Conservation (phyloP, 306 rosid species). For the Malus sylvestris region DNA sequence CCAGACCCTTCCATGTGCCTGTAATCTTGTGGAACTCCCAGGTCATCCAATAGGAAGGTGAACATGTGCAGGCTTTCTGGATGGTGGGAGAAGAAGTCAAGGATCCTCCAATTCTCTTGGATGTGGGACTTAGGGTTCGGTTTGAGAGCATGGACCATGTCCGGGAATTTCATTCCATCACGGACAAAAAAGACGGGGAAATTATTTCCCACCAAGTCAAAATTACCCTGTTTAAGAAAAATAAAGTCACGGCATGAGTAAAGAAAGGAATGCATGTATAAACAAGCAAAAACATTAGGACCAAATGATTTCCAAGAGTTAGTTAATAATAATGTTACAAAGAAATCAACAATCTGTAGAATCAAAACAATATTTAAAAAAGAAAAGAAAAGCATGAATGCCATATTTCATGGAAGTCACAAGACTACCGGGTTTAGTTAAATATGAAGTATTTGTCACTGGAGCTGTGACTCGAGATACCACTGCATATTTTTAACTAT, state of each 20-base stretch:
- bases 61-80: conserved; percentile 94
- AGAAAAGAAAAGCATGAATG: not conserved
- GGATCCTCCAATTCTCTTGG: conserved; percentile 87
- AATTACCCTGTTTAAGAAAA: conserved; percentile 66
- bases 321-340: not conserved
- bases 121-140: conserved; percentile 93
- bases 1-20: conserved; percentile 97
- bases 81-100: conserved; percentile 87
- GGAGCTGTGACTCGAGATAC: not conserved
- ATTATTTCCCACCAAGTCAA: conserved; percentile 88
- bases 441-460: not conserved
- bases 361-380: not conserved
- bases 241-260: not conserved
- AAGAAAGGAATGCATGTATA: not conserved
- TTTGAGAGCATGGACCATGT: conserved; percentile 86
- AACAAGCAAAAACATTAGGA: not conserved
- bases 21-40: conserved; percentile 84
- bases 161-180: conserved; percentile 91
- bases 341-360: not conserved
- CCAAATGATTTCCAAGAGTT: no score
- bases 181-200: conserved; percentile 80
- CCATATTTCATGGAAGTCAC: not conserved
- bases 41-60: conserved; percentile 69
- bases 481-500: not conserved
- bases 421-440: not conserved